Evolutionary conservation across 1,139 yeast genomes (phyloP), one percentile per base, ranked within the genome.

Genomic region (Yamadazyma aaseri): DNA sequence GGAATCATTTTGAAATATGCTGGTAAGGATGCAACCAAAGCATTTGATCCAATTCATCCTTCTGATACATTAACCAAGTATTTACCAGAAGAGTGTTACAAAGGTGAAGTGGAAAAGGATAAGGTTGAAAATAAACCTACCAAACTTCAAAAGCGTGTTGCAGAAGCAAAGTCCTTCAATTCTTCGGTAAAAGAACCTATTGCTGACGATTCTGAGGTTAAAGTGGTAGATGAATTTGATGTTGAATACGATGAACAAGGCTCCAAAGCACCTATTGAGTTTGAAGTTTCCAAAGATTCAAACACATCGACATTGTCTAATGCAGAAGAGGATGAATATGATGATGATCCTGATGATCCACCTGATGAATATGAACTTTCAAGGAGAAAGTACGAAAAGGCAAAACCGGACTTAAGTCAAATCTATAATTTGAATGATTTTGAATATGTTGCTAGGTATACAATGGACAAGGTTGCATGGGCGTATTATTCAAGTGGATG

Each of bases 401-500:
- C 47, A 45, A 79, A 73, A 57, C 96, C 96, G 1, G 79, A 80
- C 11, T 53, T 87, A 27, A 61, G 75, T 5, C 79, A 76, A 47
- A 73, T 85, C 43, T 81, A 79, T 59, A 86, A 86, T 51, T 51
- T 84, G 43, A 75, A 76, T 43, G 95, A 86, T 56, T 89, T 90
- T 51, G 97, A 90, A 57, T 75, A 75, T 49, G 79, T 90, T 30
- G 97, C 97, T 2, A 73, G 89, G 35, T 76, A 79, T 44, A 56
- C 62, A 7, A 58, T 90, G 72, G 76, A 85, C 27, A 79, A 78
- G 43, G 75, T 80, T 11, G 96, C 94, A 0, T 86, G 96, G 92
- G 92, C 90, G 9, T 90, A 90, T 60, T 90, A 87, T 56, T 82
- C 95, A 2, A 81, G 94, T 24, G 97, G 95, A 6, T 75, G 95